phyloP scores from a whole-genome alignment of 371 early-diverging fungal species.

The Rhizopus microsporus region DNA sequence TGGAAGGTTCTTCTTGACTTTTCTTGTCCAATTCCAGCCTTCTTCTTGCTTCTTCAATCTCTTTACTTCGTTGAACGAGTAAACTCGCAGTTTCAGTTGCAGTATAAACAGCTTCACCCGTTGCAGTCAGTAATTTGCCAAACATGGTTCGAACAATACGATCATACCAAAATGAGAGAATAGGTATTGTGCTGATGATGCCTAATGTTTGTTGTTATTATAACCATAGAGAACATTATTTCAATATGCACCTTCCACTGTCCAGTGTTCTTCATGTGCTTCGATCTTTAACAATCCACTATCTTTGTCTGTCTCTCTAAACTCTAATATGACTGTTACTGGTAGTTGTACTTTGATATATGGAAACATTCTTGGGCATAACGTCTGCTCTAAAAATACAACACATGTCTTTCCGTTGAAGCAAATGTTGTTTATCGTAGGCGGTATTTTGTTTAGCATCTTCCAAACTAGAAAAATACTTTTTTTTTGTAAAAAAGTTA shows the following conservation, averaged over 20 bases:
- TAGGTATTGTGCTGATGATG: conserved; percentile 56
- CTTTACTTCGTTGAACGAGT: conserved; percentile 23
- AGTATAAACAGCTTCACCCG: conserved; percentile 55
- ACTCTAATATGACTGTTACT: conserved; percentile 48
- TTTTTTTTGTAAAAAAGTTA: neutral
- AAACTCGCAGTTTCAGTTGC: conserved; percentile 43
- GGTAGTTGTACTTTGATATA: conserved; percentile 47
- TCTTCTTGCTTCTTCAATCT: conserved; percentile 30
- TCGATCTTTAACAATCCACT: conserved; percentile 46
- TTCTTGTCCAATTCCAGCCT: conserved; percentile 5
- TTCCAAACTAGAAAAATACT: conserved; percentile 56
- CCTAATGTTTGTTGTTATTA: conserved; percentile 21
- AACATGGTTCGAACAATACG: conserved; percentile 53
- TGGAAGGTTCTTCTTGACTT: neutral
- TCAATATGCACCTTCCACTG: conserved; percentile 39
- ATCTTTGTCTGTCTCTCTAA: conserved; percentile 37
- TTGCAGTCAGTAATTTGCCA: conserved; percentile 50
- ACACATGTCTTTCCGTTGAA: conserved; percentile 46
- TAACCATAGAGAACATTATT: neutral
- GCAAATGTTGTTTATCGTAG: conserved; percentile 44
- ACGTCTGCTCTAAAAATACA: conserved; percentile 44
- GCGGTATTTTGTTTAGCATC: conserved; percentile 49
- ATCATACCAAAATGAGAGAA: conserved; percentile 64
- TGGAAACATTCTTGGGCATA: conserved; percentile 54
- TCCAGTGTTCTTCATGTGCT: conserved; percentile 57